These are phyloP conservation scores for Boletus hoseneyae DNA, from an alignment of 1,284 basidiomycete species.

Conservation along the genomic window DNA sequence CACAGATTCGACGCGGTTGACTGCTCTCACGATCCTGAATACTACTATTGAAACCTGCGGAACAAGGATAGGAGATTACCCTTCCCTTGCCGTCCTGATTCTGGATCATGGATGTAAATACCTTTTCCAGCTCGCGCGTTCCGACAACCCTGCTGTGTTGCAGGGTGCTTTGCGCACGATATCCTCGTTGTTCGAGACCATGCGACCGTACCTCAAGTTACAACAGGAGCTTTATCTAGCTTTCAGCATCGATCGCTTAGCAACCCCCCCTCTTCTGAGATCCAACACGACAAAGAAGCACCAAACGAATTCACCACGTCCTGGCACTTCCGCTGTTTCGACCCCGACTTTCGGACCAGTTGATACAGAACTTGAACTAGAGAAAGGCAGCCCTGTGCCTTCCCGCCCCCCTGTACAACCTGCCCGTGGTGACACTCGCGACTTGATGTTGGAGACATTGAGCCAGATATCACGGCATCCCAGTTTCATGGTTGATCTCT, in stretches of 20 bases:
- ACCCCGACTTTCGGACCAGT: slow-evolving; percentile 46
- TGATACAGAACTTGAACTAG: slow-evolving; percentile 44
- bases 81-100: slow-evolving; percentile 70
- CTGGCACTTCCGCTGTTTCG: slow-evolving; percentile 50
- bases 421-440: slow-evolving; percentile 85
- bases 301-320: slow-evolving; percentile 47
- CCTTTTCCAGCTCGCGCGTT: slow-evolving; percentile 91
- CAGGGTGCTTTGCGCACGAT: slow-evolving; percentile 83
- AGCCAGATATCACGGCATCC: slow-evolving; percentile 77
- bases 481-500: slow-evolving; percentile 94
- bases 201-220: slow-evolving; percentile 87
- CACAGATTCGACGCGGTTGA: slow-evolving; percentile 93
- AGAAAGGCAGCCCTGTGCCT: slow-evolving; percentile 51
- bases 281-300: slow-evolving; percentile 30
- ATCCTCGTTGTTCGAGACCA: slow-evolving; percentile 85
- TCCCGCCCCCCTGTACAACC: slow-evolving; percentile 62
- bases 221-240: slow-evolving; percentile 95
- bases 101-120: slow-evolving; percentile 94
- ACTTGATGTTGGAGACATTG: slow-evolving; percentile 88
- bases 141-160: slow-evolving; percentile 81
- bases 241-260: slow-evolving; percentile 90
- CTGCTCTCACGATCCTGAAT: slow-evolving; percentile 86
- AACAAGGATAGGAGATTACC: slow-evolving; percentile 67
- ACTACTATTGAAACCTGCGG: slow-evolving; percentile 89
- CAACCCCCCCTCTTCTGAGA: slow-evolving; percentile 44